Base-by-base conservation (phyloP, 208 protist genomes). In the Leishmania arabica region DNA sequence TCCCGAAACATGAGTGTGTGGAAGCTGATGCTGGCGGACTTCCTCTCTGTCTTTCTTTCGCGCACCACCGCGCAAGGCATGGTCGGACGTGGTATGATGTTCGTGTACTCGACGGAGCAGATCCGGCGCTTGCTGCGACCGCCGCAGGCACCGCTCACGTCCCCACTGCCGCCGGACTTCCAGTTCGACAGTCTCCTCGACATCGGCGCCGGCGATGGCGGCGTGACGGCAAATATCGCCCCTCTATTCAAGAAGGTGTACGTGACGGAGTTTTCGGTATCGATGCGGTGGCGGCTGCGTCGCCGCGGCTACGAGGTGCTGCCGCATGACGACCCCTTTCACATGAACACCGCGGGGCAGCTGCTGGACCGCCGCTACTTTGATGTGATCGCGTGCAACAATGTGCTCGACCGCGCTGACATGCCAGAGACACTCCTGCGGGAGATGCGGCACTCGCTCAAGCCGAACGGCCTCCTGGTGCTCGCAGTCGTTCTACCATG, bases 401-500 rank as follows among this genome's bases (percentile, higher is more conserved):
- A 97, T 80, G 91, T 97, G 47, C 89, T 97, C n/a, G 94, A 97
- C 70, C 91, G 94, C 31, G 87, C 89, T 4, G 92, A 96, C 81
- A 88, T 15, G 53, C 94, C 94, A 21, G 71, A 78, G 64, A 88
- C 84, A n/a, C 76, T 97, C 66, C 88, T 97, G 65, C 79, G 70
- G 1, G 75, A 86, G 3, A 93, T 97, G 77, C 94, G 90, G 42
- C 89, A 90, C 37, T 86, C 94, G 6, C 84, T 97, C 69, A 78
- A 71, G 49, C 90, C 92, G 0, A 85, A 86, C 73, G 86, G 90
- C 47, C 17, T 93, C 15, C 74, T 96, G 74, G 86, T 97, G 49
- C 84, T 97, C 17, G 92, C 94, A 0, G 92, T 97, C 75, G 94
- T 97, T 53, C 79, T 97, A 70, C 94, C 94, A 51, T 97, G 94